Evolutionary conservation across 2,329 filamentous ascomycete species (phyloP).

Genomic region (Biscogniauxia marginata): DNA sequence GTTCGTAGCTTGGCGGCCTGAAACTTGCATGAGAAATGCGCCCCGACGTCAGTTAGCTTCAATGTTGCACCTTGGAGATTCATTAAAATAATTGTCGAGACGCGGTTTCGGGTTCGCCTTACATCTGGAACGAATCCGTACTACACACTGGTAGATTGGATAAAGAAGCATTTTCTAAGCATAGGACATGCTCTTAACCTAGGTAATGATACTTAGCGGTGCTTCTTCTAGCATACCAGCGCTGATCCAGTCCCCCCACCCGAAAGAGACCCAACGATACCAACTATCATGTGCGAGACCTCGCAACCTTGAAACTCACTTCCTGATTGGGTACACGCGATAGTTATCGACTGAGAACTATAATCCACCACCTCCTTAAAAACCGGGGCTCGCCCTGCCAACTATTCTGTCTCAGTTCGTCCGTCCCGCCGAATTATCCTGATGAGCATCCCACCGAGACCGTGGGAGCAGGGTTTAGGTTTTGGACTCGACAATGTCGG

Average conservation of each 20-base stretch:
- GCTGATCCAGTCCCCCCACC: background rate
- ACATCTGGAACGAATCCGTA: no score
- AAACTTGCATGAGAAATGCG: background rate
- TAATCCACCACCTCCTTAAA: background rate
- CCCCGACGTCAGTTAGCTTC: background rate
- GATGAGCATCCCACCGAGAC: background rate
- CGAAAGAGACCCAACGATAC: background rate
- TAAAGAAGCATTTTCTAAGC: no score
- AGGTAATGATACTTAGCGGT: background rate
- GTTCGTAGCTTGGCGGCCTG: background rate
- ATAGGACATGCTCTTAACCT: no score
- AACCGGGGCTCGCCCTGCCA: background rate
- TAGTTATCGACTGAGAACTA: constrained; percentile 3
- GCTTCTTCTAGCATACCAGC: background rate
- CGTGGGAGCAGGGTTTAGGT: background rate
- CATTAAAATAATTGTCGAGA: no score
- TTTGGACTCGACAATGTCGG: background rate
- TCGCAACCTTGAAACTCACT: constrained; percentile 3
- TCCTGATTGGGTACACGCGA: constrained; percentile 2
- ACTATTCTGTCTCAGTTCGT: background rate
- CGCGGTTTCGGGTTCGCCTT: no score
- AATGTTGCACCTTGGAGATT: no score
- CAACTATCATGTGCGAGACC: background rate
- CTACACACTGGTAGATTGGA: no score
- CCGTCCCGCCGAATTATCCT: background rate